phyloP scores from a whole-genome alignment of 192 early-diverging fungal genomes.

The Umbelopsis isabellina region DNA sequence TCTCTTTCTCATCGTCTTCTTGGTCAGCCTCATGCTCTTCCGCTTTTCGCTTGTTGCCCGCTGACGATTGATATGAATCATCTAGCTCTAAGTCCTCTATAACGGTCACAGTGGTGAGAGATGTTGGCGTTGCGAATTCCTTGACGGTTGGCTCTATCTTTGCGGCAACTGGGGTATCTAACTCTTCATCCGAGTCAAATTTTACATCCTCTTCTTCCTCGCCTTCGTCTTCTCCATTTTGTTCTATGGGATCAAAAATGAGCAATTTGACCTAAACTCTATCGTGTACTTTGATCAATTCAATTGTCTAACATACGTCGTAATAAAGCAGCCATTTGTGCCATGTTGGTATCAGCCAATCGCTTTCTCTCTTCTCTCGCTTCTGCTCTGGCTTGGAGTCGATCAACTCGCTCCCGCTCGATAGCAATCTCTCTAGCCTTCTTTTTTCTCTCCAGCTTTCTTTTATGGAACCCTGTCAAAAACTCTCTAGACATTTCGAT shows the following conservation, averaged over 20 bases:
- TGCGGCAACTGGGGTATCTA: slow-evolving; percentile 24
- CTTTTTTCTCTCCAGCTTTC: slow-evolving; percentile 71
- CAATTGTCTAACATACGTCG: slow-evolving; percentile 29
- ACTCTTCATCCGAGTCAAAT: slow-evolving; percentile 35
- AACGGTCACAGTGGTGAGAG: slow-evolving; percentile 74
- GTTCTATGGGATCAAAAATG: background rate
- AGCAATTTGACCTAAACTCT: background rate
- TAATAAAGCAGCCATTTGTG: slow-evolving; percentile 53
- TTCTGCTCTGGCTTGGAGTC: slow-evolving; percentile 57
- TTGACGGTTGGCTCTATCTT: slow-evolving; percentile 49
- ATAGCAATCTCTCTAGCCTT: slow-evolving; percentile 54
- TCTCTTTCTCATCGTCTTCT: background rate
- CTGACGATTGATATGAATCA: slow-evolving; percentile 34
- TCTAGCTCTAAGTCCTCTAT: slow-evolving; percentile 69
- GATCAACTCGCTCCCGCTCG: slow-evolving; percentile 54
- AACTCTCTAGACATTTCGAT: slow-evolving; percentile 52
- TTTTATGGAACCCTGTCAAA: slow-evolving; percentile 79
- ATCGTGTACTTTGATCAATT: background rate
- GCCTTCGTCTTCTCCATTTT: background rate
- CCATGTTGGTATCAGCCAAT: slow-evolving; percentile 49
- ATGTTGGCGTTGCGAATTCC: slow-evolving; percentile 56
- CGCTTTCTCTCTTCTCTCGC: slow-evolving; percentile 55
- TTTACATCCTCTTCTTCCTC: slow-evolving; percentile 42
- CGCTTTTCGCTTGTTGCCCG: slow-evolving; percentile 9
- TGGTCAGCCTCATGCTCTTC: background rate